Conservation (phyloP, 2,329 filamentous ascomycete genomes). For the Ceratocystis destructans region DNA sequence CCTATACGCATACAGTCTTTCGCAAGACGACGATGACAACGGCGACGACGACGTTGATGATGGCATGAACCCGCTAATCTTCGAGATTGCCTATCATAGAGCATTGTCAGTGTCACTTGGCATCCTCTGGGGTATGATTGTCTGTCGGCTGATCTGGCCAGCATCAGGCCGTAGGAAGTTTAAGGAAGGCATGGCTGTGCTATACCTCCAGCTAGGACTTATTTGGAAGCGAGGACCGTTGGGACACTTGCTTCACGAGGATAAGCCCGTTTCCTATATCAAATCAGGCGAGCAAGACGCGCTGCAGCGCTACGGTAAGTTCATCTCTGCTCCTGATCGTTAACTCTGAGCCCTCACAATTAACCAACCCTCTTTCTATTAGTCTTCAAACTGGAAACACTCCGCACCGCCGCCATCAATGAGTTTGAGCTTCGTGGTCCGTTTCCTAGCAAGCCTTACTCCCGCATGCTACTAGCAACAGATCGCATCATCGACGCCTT, state of each 20-base stretch:
- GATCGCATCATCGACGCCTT: constrained; percentile 82
- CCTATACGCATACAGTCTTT: constrained; percentile 84
- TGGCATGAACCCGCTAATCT: constrained; percentile 68
- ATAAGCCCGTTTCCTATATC: constrained; percentile 56
- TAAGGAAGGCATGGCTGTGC: constrained; percentile 73
- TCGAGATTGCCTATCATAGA: constrained; percentile 76
- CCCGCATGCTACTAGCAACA: constrained; percentile 63
- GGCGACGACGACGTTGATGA: constrained; percentile 83
- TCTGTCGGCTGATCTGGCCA: constrained; percentile 84
- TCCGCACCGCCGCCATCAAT: constrained; percentile 58
- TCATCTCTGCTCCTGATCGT: not conserved
- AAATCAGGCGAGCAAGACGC: constrained; percentile 76
- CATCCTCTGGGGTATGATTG: constrained; percentile 80
- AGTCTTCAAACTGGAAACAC: constrained; percentile 55
- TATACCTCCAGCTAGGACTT: constrained; percentile 88
- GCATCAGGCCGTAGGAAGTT: constrained; percentile 81
- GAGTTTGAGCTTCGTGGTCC: constrained; percentile 84
- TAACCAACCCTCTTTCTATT: not conserved
- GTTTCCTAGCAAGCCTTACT: constrained; percentile 63
- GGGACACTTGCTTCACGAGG: constrained; percentile 51
- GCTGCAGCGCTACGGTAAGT: constrained; percentile 58
- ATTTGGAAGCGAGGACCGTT: constrained; percentile 94
- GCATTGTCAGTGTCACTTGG: constrained; percentile 75
- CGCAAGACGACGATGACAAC: constrained; percentile 62
- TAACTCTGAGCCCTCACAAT: not conserved